These are phyloP conservation scores for Casuarina glauca DNA, from an alignment of 306 rosid species.

Conservation along the genomic window DNA sequence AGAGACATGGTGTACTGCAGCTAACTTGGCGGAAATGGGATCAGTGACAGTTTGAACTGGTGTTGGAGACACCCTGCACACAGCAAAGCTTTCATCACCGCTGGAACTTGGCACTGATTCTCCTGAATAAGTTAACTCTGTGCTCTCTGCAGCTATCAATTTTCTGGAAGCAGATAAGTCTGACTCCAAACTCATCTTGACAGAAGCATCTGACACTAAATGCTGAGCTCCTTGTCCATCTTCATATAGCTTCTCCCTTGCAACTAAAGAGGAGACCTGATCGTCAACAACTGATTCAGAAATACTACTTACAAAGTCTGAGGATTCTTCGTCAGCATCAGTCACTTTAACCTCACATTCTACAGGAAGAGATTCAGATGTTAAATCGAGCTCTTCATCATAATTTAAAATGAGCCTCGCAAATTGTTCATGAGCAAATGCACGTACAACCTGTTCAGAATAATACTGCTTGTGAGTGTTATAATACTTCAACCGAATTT, in stretches of 20 bases:
- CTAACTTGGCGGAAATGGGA: conserved; percentile 89
- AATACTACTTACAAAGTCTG: conserved; percentile 50
- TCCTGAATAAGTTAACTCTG: conserved; percentile 39
- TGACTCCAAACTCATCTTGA: conserved; percentile 50
- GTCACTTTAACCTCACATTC: conserved; percentile 59
- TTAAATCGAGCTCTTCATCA: conserved; percentile 73
- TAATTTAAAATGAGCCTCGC: conserved; percentile 88
- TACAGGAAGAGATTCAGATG: conserved; percentile 61
- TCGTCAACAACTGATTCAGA: conserved; percentile 52
- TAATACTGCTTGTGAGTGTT: conserved; percentile 28
- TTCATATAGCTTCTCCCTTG: conserved; percentile 41
- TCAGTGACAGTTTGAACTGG: conserved; percentile 81
- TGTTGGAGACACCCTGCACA: conserved; percentile 51
- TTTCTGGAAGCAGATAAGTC: conserved; percentile 38
- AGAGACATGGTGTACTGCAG: conserved; percentile 97
- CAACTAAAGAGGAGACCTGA: conserved; percentile 36
- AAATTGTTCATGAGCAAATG: conserved; percentile 94
- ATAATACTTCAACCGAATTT: neutral
- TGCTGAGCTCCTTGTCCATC: conserved; percentile 38
- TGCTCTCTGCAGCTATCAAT: conserved; percentile 39
- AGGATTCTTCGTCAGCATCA: conserved; percentile 67
- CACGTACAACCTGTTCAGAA: conserved; percentile 81
- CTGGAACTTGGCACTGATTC: conserved; percentile 30
- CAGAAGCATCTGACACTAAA: conserved; percentile 44
- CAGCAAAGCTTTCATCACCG: conserved; percentile 44